A percentile compares a stretch with the other conserved stretches of the same genome.
Evolutionary conservation across 2,329 filamentous ascomycete genomes (phyloP).

Genomic region (Hirsutella rhossiliensis): DNA sequence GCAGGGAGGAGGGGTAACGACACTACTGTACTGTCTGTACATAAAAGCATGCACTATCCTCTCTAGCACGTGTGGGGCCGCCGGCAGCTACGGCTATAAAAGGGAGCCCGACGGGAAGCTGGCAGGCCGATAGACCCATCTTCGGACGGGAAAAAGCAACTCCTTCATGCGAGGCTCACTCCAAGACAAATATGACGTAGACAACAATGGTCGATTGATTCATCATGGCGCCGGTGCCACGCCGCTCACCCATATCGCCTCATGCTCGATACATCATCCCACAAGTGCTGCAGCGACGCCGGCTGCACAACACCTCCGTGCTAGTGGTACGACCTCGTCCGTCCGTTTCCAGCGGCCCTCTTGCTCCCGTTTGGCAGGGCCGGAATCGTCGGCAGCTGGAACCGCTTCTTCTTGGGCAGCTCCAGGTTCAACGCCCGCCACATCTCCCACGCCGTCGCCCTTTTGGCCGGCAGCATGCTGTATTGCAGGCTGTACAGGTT

Average conservation of each 20-base stretch:
- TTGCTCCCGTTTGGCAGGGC: slow-evolving; percentile 18
- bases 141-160: no score
- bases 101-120: no score
- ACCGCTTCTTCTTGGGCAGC: slow-evolving; percentile 30
- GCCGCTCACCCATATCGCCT: no score
- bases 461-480: slow-evolving; percentile 80
- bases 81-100: no score
- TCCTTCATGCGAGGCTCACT: no score
- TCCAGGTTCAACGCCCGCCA: slow-evolving; percentile 59
- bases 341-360: slow-evolving; percentile 15
- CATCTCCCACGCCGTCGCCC: slow-evolving; percentile 73
- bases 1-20: no score
- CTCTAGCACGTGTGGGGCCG: no score
- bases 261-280: no score
- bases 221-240: no score
- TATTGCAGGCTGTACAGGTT: slow-evolving; percentile 96
- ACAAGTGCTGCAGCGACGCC: background rate
- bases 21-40: no score
- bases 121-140: no score
- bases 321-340: slow-evolving; percentile 10
- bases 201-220: background rate
- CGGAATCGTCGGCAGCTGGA: slow-evolving; percentile 22
- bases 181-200: background rate
- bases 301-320: background rate
- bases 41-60: no score